Evolutionary conservation across 2,329 filamentous ascomycete species (phyloP), one percentile per base, ranked within the genome.

Genomic region (Chalaropsis ovoidea): DNA sequence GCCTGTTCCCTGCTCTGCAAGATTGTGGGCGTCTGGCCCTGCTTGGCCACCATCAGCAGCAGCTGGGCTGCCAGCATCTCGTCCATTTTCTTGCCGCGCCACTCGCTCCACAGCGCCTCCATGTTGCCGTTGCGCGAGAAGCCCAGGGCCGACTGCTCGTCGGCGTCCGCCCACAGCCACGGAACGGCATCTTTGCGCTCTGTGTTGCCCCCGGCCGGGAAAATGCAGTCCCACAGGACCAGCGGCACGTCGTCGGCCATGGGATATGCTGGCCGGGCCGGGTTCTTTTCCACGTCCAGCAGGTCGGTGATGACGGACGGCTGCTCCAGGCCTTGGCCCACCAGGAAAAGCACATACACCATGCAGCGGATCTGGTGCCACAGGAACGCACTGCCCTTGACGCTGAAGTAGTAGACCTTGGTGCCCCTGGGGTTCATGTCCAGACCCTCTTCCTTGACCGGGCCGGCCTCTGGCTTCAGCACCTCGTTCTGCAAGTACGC

Each of bases 291-390:
- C 8, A 89, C 78, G 73, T 97, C 88, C 31, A 99, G 81, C 52
- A 99, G 79, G 27, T 86, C 80, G 63, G 84, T 80, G 54, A 97
- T 80, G 15, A 97, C 76, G 0, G 82, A 82, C 0, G 92, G 88
- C 35, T 79, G 73, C 74, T 99, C 94, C 17, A 95, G 82, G 0
- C 90, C 86, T 76, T 99, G 94, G 35, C 90, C 94, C 8, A 97
- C 86, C 11, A 94, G 79, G 78, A 99, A 97, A n/a, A 99, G 79
- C 6, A 97, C 80, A 17, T 87, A 84, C n/a, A 95, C 86, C 84
- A 99, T 92, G 77, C 93, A 90, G 27, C 94, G 86, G 70, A 99
- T 95, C 77, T 99, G 94, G 76, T 99, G 94, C 94, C 94, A 99
- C 60, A 99, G 77, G 75, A 99, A 99, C 1, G 92, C 94, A 7